A percentile compares a stretch with the other conserved stretches of the same genome.
Conservation (phyloP, 176 grass and related monocot species). For the Oryza longistaminata region DNA sequence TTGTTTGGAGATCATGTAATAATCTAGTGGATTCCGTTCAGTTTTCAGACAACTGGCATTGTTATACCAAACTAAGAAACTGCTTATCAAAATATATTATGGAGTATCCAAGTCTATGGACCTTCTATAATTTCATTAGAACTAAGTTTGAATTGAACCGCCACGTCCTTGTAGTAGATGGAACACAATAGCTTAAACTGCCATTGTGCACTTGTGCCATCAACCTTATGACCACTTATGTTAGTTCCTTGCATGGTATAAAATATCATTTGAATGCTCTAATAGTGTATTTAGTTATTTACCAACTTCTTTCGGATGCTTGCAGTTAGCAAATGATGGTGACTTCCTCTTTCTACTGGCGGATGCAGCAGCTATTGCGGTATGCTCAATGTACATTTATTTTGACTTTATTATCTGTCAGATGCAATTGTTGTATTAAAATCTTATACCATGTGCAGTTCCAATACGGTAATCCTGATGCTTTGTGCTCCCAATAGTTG, state of each 20-base stretch:
- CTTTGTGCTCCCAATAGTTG: conserved; percentile 71
- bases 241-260: conserved; percentile 12
- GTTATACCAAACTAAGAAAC: neutral
- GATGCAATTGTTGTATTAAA: conserved; percentile 33
- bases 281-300: neutral
- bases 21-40: neutral
- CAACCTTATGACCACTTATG: neutral
- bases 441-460: conserved; percentile 60
- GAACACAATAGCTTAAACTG: conserved; percentile 15
- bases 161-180: conserved; percentile 11
- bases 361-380: conserved; percentile 81
- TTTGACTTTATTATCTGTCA: conserved; percentile 24
- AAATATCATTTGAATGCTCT: neutral
- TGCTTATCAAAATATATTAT: conserved; percentile 11
- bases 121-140: conserved; percentile 5
- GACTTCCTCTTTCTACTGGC: conserved; percentile 94
- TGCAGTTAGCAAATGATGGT: conserved; percentile 84
- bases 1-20: conserved; percentile 23
- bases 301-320: conserved; percentile 3
- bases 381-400: conserved; percentile 47
- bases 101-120: neutral
- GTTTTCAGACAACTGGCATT: conserved; percentile 4
- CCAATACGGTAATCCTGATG: conserved; percentile 98
- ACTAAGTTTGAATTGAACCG: neutral
- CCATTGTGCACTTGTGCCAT: neutral